Percentiles rank a stretch among this genome's conserved stretches.
Evolutionary conservation across 495 filamentous ascomycete species (phyloP).

Genomic region (Copromyces sp.): DNA sequence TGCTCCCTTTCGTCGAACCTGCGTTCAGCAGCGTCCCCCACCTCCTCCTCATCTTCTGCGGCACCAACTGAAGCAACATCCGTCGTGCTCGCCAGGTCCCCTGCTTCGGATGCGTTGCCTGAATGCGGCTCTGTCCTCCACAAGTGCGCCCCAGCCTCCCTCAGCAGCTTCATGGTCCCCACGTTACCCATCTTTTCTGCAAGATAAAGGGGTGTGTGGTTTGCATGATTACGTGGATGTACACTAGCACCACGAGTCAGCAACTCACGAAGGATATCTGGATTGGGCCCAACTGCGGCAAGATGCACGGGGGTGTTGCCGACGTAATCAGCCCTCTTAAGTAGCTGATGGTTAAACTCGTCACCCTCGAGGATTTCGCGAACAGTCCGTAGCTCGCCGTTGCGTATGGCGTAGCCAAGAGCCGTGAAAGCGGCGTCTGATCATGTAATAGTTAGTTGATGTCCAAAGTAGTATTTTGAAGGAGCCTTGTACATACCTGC

Average conservation of each 20-base stretch:
- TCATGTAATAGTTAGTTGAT: constrained; percentile 1
- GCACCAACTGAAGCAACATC: background rate
- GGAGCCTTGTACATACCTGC: constrained; percentile 14
- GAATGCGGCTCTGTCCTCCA: constrained; percentile 19
- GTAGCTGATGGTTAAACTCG: constrained; percentile 44
- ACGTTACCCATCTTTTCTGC: constrained; percentile 47
- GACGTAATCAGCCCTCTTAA: constrained; percentile 75
- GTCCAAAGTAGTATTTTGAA: constrained; percentile 21
- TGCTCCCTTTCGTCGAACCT: background rate
- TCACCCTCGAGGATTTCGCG: constrained; percentile 56
- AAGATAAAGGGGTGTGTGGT: constrained; percentile 74
- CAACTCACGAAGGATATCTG: constrained; percentile 57
- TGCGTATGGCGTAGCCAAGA: constrained; percentile 71
- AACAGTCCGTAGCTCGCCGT: constrained; percentile 56
- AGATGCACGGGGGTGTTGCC: constrained; percentile 76
- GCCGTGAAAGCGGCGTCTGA: constrained; percentile 51
- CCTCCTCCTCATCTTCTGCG: background rate
- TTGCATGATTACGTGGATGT: constrained; percentile 69
- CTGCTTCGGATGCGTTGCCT: constrained; percentile 9
- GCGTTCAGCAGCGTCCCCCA: background rate
- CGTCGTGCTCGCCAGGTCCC: constrained; percentile 5
- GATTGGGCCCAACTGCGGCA: constrained; percentile 38
- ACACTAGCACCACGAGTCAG: constrained; percentile 74
- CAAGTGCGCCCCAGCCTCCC: constrained; percentile 26
- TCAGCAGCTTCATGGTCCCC: constrained; percentile 55